Evolutionary conservation across 2,329 filamentous ascomycete species (phyloP).

Genomic region (Neonectria hederae): DNA sequence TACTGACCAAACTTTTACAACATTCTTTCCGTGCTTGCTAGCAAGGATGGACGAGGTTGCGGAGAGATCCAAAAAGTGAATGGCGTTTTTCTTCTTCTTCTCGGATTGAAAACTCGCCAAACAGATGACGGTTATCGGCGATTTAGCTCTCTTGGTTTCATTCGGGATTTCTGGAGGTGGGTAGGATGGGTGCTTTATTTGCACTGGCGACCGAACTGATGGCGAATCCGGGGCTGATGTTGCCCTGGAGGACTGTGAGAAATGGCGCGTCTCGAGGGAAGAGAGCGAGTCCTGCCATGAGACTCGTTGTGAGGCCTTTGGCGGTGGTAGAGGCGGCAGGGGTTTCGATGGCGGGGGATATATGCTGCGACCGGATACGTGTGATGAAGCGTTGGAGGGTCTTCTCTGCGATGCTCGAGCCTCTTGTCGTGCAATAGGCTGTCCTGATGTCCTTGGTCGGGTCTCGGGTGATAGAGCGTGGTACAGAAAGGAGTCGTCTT

Average conservation of each 20-base stretch:
- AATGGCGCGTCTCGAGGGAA: constrained; percentile 25
- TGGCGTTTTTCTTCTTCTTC: constrained; percentile 45
- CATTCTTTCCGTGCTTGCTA: constrained; percentile 65
- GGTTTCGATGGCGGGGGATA: constrained; percentile 34
- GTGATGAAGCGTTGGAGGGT: not conserved
- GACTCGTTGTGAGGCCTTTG: constrained; percentile 7
- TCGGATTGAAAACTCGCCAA: constrained; percentile 39
- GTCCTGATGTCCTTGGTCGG: not conserved
- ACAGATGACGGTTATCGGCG: constrained; percentile 27
- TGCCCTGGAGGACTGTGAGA: constrained; percentile 23
- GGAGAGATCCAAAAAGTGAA: constrained; percentile 51
- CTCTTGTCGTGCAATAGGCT: not conserved
- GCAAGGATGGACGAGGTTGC: constrained; percentile 46
- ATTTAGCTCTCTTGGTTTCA: not conserved
- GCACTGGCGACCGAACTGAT: constrained; percentile 16
- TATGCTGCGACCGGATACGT: constrained; percentile 16
- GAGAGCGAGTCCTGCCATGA: constrained; percentile 25
- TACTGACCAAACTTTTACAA: constrained; percentile 89
- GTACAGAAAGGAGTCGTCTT: not conserved
- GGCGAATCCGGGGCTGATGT: constrained; percentile 16
- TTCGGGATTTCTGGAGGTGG: not conserved
- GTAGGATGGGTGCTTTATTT: constrained; percentile 9
- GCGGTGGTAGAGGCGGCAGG: constrained; percentile 26
- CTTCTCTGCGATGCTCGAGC: not conserved
- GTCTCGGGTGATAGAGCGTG: not conserved